Base-by-base conservation (phyloP, 768 basidiomycete genomes). In the Lepiota brunneoincarnata region DNA sequence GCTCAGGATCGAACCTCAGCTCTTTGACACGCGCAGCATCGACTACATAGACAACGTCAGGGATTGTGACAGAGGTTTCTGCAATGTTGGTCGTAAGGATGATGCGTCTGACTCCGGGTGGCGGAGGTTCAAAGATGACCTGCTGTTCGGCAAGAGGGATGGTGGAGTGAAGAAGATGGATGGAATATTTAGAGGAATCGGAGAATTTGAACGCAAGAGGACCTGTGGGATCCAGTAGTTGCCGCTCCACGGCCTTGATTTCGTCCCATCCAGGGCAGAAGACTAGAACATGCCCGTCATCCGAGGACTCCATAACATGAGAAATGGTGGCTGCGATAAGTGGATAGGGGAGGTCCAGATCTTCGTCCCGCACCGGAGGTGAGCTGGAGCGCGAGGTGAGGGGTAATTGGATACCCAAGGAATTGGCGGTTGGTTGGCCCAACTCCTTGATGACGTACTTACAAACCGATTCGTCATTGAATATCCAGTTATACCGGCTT, bases 211-310 rank as follows among this genome's bases (percentile, higher is more conserved):
- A 60, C 11, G 79, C 79, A 36, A 91, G 70, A 21, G 75, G 74
- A 14, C 76, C 74, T 4, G 66, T 60, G 0, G 77, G 75, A 11
- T 75, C 72, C 45, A 76, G 68, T n/a, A 95, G 73, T 20, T 77
- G 69, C 55, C 82, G 79, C 58, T 91, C 84, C 11, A 91, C 83
- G 5, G 78, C 72, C 47, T 78, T 76, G 48, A 98, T 97, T 61
- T 96, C 93, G 21, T 96, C 92, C 88, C 89, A 91, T 20, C 93
- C 93, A n/a, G 92, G 89, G 9, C 94, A 69, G 75, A 97, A 96
- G 18, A 94, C 91, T 43, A 96, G 78, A 40, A 93, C 86, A 64
- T 95, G 92, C 2, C 94, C 94, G 20, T 89, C 87, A 34, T 86
- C 76, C 0, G 93, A 86, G 37, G 72, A 74, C 47, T 80, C 75